Evolutionary conservation across 768 basidiomycete species (phyloP).

Genomic region (Psilocybe cubensis): DNA sequence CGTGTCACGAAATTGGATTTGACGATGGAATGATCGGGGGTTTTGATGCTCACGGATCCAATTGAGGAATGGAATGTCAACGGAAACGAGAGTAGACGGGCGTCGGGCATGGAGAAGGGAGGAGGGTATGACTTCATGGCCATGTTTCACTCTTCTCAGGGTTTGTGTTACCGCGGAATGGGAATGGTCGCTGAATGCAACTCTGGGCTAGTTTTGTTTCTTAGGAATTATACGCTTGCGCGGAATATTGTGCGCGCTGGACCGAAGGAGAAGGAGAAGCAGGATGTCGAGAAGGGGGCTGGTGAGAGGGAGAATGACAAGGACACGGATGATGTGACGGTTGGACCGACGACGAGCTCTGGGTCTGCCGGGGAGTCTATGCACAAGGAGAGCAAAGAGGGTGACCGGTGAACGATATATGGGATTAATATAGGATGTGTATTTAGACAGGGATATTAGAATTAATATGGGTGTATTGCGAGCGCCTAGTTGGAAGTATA

Average conservation of each 20-base stretch:
- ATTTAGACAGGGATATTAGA: background rate
- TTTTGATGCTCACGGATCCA: background rate
- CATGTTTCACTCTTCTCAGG: background rate
- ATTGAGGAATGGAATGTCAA: background rate
- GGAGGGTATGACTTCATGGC: background rate
- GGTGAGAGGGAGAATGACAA: slow-evolving; percentile 23
- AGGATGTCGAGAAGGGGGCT: slow-evolving; percentile 29
- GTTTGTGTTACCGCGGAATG: background rate
- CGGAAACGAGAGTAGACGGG: background rate
- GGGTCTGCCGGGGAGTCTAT: slow-evolving; percentile 7
- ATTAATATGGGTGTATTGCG: background rate
- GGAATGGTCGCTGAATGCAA: background rate
- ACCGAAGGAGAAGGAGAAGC: slow-evolving; percentile 33
- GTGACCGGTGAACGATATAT: background rate
- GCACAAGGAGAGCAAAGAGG: background rate
- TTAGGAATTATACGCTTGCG: slow-evolving; percentile 63
- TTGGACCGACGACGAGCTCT: slow-evolving; percentile 26
- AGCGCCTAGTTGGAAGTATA: background rate
- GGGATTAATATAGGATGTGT: background rate
- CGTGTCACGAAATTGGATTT: background rate
- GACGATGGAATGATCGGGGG: slow-evolving; percentile 6
- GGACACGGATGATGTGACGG: slow-evolving; percentile 21
- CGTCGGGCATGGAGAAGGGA: background rate
- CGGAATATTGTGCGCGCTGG: slow-evolving; percentile 47
- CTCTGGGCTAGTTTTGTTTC: slow-evolving; percentile 46